Conservation (phyloP, 1,139 yeast genomes). For the Eremothecium gossypii region DNA sequence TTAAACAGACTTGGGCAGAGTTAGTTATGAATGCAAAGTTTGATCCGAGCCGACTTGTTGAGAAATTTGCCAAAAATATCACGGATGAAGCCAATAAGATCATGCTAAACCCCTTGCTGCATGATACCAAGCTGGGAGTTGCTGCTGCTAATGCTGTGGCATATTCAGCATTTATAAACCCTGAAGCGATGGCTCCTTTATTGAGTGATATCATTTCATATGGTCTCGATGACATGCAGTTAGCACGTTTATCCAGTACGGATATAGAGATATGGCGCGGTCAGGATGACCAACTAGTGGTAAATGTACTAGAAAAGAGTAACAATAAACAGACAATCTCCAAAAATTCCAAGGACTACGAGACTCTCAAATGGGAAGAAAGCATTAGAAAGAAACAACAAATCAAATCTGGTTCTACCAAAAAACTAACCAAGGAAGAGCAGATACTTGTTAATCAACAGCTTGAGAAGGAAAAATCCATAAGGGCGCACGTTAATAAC, state of each 20-base stretch:
- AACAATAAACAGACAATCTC: constrained; percentile 34
- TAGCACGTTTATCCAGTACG: constrained; percentile 32
- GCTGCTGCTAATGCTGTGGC: constrained; percentile 50
- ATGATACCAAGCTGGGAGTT: constrained; percentile 22
- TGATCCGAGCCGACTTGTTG: constrained; percentile 58
- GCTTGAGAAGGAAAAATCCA: constrained; percentile 46
- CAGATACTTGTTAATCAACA: constrained; percentile 52
- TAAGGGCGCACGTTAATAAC: constrained; percentile 40
- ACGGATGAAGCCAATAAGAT: constrained; percentile 28
- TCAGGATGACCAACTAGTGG: constrained; percentile 59
- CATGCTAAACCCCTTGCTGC: constrained; percentile 18
- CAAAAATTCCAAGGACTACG: constrained; percentile 75
- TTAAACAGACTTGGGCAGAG: constrained; percentile 71
- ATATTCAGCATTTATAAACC: constrained; percentile 61
- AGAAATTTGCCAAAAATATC: constrained; percentile 34
- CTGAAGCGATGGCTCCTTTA: constrained; percentile 47
- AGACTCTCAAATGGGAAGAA: constrained; percentile 85
- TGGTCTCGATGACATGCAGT: constrained; percentile 33
- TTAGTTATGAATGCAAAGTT: constrained; percentile 50
- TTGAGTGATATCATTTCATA: constrained; percentile 36
- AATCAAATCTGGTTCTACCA: constrained; percentile 37
- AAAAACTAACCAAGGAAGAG: constrained; percentile 71
- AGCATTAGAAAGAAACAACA: constrained; percentile 66
- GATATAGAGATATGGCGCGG: constrained; percentile 59
- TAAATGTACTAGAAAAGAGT: constrained; percentile 46